A percentile compares a stretch with the other conserved stretches of the same genome.
Conservation (phyloP, 352 stramenopile genomes). For the Pythium folliculosum region DNA sequence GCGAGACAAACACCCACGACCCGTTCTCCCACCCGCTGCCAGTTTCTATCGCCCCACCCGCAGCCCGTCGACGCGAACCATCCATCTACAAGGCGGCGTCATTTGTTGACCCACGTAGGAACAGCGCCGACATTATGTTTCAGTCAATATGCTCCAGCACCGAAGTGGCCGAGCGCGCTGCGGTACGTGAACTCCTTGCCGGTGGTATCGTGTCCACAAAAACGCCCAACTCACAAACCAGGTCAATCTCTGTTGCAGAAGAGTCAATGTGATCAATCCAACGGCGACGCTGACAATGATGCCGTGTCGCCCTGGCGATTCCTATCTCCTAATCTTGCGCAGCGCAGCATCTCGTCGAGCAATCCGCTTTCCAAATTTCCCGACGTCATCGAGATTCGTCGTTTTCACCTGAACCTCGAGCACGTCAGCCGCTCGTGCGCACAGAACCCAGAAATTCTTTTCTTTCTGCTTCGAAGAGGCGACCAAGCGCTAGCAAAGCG, state of each 20-base stretch:
- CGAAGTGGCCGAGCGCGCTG: background rate
- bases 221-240: background rate
- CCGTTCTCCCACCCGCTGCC: conserved; percentile 75
- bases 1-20: conserved; percentile 51
- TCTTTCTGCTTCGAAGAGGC: conserved; percentile 63
- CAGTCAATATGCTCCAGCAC: background rate
- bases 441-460: conserved; percentile 60
- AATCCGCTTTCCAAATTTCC: conserved; percentile 10
- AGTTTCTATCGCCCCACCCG: conserved; percentile 47
- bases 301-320: conserved; percentile 63
- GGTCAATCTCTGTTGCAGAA: conserved; percentile 26
- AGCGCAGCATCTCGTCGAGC: conserved; percentile 38
- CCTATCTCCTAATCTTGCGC: conserved; percentile 61
- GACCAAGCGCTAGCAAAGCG: conserved; percentile 48
- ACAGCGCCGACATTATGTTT: background rate
- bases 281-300: conserved; percentile 14
- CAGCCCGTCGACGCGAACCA: background rate
- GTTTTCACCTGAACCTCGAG: conserved; percentile 64
- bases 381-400: conserved; percentile 53
- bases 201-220: background rate
- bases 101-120: background rate
- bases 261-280: conserved; percentile 37
- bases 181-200: background rate
- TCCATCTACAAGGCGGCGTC: conserved; percentile 7
- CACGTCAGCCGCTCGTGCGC: conserved; percentile 62